Evolutionary conservation across 2,329 filamentous ascomycete genomes (phyloP).

Genomic region (Talaromyces albobiverticillius): DNA sequence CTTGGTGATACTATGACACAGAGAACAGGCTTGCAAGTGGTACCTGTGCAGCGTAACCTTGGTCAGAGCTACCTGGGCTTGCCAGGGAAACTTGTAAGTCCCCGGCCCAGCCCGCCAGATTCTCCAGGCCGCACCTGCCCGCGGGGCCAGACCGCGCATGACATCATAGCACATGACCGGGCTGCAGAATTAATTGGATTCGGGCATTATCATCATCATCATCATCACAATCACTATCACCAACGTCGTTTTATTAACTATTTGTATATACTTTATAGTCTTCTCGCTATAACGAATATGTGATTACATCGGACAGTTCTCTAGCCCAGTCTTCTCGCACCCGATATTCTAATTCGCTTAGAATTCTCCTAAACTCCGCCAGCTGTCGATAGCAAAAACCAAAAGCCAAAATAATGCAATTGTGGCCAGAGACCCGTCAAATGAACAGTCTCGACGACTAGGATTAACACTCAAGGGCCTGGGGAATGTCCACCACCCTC

Average conservation of each 20-base stretch:
- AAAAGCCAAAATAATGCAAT: not conserved
- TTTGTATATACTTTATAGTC: not conserved
- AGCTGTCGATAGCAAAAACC: not conserved
- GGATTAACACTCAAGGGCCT: conserved; percentile 51
- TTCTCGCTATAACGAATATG: no score
- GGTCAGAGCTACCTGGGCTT: no score
- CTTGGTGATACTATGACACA: not conserved
- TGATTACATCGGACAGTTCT: no score
- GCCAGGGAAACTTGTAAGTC: no score
- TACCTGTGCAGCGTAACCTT: not conserved
- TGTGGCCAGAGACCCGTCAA: not conserved
- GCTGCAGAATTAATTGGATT: not conserved
- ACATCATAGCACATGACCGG: conserved; percentile 7
- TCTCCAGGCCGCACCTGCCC: not conserved
- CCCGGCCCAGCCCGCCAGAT: not conserved
- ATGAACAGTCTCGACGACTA: not conserved
- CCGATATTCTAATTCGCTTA: not conserved
- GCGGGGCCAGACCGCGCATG: conserved; percentile 10
- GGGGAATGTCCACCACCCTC: conserved; percentile 76
- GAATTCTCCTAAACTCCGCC: not conserved
- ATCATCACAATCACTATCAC: no score
- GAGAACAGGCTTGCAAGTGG: not conserved
- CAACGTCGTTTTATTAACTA: no score
- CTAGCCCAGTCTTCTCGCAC: not conserved
- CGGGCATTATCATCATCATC: not conserved